These are phyloP conservation scores for Ustilago xerochloae DNA, from an alignment of 1,284 basidiomycete genomes.

Conservation along the genomic window DNA sequence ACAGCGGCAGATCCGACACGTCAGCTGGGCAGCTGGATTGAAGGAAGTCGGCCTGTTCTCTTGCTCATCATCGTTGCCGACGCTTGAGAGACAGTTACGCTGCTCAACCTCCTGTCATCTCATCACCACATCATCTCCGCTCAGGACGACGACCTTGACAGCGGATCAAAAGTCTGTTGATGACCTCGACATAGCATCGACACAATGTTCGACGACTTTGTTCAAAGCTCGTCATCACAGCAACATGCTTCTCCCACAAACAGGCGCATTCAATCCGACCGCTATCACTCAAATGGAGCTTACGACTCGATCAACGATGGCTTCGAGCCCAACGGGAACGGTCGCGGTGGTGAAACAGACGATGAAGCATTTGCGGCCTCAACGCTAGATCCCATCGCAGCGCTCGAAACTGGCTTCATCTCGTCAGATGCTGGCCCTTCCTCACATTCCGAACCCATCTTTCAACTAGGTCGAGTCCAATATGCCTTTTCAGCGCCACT, in stretches of 20 bases:
- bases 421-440: conserved; percentile 49
- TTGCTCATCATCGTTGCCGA: neutral
- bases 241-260: conserved; percentile 3
- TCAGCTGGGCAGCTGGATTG: too few species aligned
- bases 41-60: neutral
- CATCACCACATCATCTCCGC: neutral
- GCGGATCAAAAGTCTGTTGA: neutral
- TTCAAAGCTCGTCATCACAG: conserved; percentile 46
- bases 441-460: conserved; percentile 51
- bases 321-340: conserved; percentile 21
- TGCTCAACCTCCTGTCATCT: too few species aligned
- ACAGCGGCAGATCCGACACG: neutral
- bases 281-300: conserved; percentile 2
- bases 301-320: conserved; percentile 35
- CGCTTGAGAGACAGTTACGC: neutral
- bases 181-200: neutral
- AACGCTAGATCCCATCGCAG: conserved; percentile 44
- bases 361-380: conserved; percentile 15
- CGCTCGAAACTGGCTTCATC: conserved; percentile 62
- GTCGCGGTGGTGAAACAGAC: neutral
- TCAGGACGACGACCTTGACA: neutral
- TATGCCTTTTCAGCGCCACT: conserved; percentile 65
- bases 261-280: neutral
- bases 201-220: conserved; percentile 52
- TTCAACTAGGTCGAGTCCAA: conserved; percentile 65